Evolutionary conservation across 2,329 filamentous ascomycete genomes (phyloP), one percentile per base, ranked within the genome.

Genomic region (Aureobasidium sp.): DNA sequence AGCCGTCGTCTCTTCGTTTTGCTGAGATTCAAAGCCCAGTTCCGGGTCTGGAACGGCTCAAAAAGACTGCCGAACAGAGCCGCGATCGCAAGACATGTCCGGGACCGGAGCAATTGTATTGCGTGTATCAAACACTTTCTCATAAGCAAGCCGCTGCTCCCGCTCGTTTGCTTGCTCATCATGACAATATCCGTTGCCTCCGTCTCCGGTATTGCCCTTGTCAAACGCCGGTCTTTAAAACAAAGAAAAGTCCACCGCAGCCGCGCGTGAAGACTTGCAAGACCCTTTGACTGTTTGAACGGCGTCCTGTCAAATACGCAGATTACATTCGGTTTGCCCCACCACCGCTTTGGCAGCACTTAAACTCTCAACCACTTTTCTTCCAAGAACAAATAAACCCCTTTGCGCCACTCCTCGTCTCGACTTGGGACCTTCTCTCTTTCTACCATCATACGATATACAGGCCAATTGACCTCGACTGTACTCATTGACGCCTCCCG

Each of bases 111-210:
- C 51, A 41, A 42, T 8, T 44, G 53, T 12, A 45, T 44, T 45
- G 53, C 53, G 51, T 20, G 39, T 57, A 57, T 29, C 53, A 57
- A 34, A 34, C 41, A 57, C 41, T 57, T 45, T 56, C 25, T 15
- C 27, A 44, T 42, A 31, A 55, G 51, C 51, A 55, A 55, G 51
- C 51, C 51, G 51, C 37, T 14, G 25, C 51, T 37, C 51, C 51
- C 51, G 51, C 51, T 55, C 22, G 55, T 17, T 51, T 48, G 55
- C 55, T 58, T 47, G 37, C 55, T 58, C 55, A 58, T 58, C 55
- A 58, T 34, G 53, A 44, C 55, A 58, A 58, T 48, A 42, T 47
- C 55, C 42, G 42, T 47, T 47, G 55, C 55, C 55, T 58, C 55
- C 55, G 55, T 48, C 9, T 55, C 51, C 51, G 51, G 31, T 29